Percentiles rank a stretch among this genome's conserved stretches.
Conservation (phyloP, 2,329 filamentous ascomycete species). For the Pezicula carpinea region DNA sequence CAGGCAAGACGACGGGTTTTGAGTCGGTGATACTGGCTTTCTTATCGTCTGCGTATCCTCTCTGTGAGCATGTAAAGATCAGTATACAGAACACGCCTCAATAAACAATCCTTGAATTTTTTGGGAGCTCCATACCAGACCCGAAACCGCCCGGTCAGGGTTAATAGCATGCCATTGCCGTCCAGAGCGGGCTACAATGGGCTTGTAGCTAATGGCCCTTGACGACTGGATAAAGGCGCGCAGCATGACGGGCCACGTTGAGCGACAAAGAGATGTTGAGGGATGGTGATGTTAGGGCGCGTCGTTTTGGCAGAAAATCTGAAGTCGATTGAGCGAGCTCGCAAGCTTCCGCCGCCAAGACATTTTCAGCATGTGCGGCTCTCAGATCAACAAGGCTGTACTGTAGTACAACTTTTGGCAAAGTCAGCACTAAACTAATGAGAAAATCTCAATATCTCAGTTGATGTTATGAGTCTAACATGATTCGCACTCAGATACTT, state of each 20-base stretch:
- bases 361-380: conserved; percentile 8
- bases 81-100: conserved; percentile 8
- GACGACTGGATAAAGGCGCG: conserved; percentile 64
- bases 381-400: conserved; percentile 13
- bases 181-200: conserved; percentile 45
- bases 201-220: conserved; percentile 52
- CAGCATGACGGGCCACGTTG: conserved; percentile 56
- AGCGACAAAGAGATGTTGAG: conserved; percentile 19
- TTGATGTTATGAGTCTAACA: background rate
- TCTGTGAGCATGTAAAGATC: conserved; percentile 34
- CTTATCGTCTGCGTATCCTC: conserved; percentile 51
- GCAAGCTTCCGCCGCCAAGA: conserved; percentile 13
- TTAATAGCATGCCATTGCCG: conserved; percentile 54
- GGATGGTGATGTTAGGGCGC: conserved; percentile 16
- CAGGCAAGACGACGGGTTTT: conserved; percentile 48
- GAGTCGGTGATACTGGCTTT: conserved; percentile 44
- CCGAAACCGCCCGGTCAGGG: conserved; percentile 30
- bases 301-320: conserved; percentile 12
- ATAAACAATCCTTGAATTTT: conserved; percentile 6
- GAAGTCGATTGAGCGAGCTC: conserved; percentile 6
- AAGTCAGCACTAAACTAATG: background rate
- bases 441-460: background rate
- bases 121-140: conserved; percentile 31
- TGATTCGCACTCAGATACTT: background rate
- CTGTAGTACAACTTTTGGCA: background rate